Percentiles rank a stretch among this genome's conserved stretches.
Evolutionary conservation across 768 basidiomycete genomes (phyloP).

Genomic region (Trametes gibbosa): DNA sequence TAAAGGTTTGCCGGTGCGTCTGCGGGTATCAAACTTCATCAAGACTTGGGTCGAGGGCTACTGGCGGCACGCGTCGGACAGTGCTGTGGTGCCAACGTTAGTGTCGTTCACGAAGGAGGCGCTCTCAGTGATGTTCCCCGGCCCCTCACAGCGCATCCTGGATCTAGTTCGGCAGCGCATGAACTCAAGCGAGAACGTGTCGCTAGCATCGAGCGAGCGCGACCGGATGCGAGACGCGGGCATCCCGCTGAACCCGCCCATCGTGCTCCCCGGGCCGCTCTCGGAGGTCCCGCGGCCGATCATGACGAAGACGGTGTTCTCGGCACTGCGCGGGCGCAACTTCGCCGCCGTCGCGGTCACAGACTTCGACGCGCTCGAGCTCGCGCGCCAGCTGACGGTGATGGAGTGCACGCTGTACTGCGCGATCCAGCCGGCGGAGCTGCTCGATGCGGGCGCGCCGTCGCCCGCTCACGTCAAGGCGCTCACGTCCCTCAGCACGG

Average conservation of each 20-base stretch:
- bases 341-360: conserved; percentile 64
- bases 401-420: conserved; percentile 91
- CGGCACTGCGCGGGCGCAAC: conserved; percentile 62
- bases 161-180: conserved; percentile 52
- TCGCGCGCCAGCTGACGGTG: conserved; percentile 90
- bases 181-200: conserved; percentile 36
- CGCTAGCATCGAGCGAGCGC: conserved; percentile 48
- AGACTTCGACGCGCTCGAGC: conserved; percentile 92
- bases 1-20: conserved; percentile 86
- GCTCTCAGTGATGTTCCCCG: conserved; percentile 59
- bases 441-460: conserved; percentile 68
- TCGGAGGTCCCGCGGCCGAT: conserved; percentile 82
- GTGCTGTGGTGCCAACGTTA: conserved; percentile 55
- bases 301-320: conserved; percentile 77
- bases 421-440: conserved; percentile 82
- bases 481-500: conserved; percentile 84
- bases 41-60: conserved; percentile 92
- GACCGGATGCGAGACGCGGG: conserved; percentile 67
- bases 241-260: conserved; percentile 66
- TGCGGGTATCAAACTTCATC: conserved; percentile 90
- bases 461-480: conserved; percentile 73
- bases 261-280: conserved; percentile 33
- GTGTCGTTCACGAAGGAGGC: conserved; percentile 62
- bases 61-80: conserved; percentile 80
- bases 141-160: conserved; percentile 68